Conservation (phyloP, 345 rosid genomes). For the Dimocarpus longan region DNA sequence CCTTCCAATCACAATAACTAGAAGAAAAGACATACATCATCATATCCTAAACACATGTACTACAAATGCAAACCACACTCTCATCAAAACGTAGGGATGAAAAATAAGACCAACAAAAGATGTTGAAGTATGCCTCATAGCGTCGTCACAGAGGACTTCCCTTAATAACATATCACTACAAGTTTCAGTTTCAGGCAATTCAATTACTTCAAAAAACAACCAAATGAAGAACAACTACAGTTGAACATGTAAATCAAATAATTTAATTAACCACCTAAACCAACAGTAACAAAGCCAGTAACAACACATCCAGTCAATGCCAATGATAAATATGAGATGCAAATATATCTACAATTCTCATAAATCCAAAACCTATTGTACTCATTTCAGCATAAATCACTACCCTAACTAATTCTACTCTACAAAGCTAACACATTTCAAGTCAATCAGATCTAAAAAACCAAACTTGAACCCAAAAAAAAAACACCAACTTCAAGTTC, state of each 20-base stretch:
- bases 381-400: background rate
- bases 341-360: background rate
- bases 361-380: background rate
- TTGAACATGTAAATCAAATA: slow-evolving; percentile 1
- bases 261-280: slow-evolving; percentile 2
- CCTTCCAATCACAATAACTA: background rate
- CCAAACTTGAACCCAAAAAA: slow-evolving; percentile 7
- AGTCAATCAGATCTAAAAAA: slow-evolving; percentile 42
- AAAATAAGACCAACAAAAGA: background rate
- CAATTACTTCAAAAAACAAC: background rate
- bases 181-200: slow-evolving; percentile 7
- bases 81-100: background rate
- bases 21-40: background rate
- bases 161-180: background rate
- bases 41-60: background rate
- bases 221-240: background rate
- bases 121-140: background rate
- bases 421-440: slow-evolving; percentile 6
- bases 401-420: slow-evolving; percentile 2
- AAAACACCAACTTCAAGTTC: slow-evolving; percentile 16
- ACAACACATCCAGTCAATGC: background rate
- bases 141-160: background rate
- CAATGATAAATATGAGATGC: background rate
- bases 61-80: background rate
- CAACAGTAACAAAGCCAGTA: background rate